phyloP scores from a whole-genome alignment of 2,329 filamentous ascomycete species.

The Botryotinia narcissicola region DNA sequence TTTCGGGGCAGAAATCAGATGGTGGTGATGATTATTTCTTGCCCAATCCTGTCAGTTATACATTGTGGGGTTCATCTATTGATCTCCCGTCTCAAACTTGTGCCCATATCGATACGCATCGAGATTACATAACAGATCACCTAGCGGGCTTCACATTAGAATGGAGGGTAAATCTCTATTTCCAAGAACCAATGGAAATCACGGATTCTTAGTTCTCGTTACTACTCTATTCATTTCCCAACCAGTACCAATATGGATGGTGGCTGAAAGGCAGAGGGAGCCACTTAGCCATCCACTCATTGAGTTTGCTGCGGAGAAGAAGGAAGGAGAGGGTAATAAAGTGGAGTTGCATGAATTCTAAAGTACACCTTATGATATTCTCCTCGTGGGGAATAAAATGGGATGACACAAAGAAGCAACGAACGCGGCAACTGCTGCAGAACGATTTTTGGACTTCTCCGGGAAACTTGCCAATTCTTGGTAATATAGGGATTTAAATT shows the following conservation, averaged over 20 bases:
- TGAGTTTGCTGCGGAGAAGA: conserved; percentile 41
- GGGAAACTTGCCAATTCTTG: not conserved
- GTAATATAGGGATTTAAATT: not conserved
- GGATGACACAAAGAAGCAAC: conserved; percentile 44
- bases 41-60: conserved; percentile 39
- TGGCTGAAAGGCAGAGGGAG: conserved; percentile 40
- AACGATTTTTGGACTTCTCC: not conserved
- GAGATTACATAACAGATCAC: conserved; percentile 42
- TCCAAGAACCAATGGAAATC: conserved; percentile 27
- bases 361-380: conserved; percentile 47
- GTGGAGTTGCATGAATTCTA: conserved; percentile 44
- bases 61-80: conserved; percentile 45
- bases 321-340: conserved; percentile 41
- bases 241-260: conserved; percentile 43
- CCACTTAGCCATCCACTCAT: conserved; percentile 43
- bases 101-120: conserved; percentile 32
- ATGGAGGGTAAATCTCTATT: conserved; percentile 45
- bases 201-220: conserved; percentile 42
- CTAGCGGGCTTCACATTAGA: conserved; percentile 39
- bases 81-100: conserved; percentile 35
- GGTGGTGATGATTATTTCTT: not conserved
- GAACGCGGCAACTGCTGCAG: conserved; percentile 22
- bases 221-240: conserved; percentile 41
- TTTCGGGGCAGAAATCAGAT: conserved; percentile 37
- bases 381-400: conserved; percentile 42